Percentiles rank a stretch among this genome's conserved stretches.
These are phyloP conservation scores for Prunus mira DNA, from an alignment of 306 rosid species.

Conservation along the genomic window DNA sequence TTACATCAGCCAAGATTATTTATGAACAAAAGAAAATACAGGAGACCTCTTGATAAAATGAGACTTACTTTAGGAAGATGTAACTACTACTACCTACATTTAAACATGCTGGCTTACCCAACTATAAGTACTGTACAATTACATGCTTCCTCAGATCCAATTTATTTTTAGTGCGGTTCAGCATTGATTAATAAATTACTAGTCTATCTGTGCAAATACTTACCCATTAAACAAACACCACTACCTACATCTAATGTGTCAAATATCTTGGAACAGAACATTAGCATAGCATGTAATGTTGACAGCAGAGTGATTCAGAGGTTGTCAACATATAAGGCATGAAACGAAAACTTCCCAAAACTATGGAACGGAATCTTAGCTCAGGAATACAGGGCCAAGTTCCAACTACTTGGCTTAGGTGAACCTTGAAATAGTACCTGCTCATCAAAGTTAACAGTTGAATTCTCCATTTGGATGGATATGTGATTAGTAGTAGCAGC, in stretches of 20 bases:
- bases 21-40: background rate
- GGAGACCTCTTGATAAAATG: background rate
- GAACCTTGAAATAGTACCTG: constrained; percentile 40
- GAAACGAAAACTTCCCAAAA: background rate
- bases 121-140: background rate
- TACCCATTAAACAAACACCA: too few species aligned
- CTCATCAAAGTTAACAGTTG: constrained; percentile 40
- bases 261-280: too few species aligned
- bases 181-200: background rate
- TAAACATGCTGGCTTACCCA: too few species aligned
- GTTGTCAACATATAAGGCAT: too few species aligned
- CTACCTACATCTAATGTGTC: too few species aligned
- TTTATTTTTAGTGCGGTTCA: background rate
- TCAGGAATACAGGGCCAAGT: background rate
- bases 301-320: too few species aligned
- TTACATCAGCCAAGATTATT: background rate
- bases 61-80: background rate
- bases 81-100: background rate
- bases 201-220: too few species aligned
- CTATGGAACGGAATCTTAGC: background rate
- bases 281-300: background rate
- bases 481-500: constrained; percentile 30
- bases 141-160: background rate
- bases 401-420: background rate
- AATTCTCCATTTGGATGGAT: constrained; percentile 50